Evolutionary conservation across 768 basidiomycete species (phyloP), one percentile per base, ranked within the genome.

Genomic region (Asterophora parasitica): DNA sequence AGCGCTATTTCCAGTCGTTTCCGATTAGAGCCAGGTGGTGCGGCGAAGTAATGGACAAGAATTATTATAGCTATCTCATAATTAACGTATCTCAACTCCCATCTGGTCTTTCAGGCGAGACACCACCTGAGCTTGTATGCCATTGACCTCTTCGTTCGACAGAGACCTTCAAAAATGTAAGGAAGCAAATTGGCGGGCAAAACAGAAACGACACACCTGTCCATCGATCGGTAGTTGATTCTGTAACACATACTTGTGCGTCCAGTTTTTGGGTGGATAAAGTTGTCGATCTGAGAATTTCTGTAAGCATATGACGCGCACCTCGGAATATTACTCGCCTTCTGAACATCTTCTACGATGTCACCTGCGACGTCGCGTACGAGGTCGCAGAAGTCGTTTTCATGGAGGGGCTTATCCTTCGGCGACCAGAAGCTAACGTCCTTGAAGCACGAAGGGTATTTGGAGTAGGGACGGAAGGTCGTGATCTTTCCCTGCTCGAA

Each of bases 331-430:
- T 4, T 23, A 62, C 79, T 58, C 57, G 89, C 96, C 72, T 84
- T 74, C 62, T 85, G 79, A 9, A 98, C 94, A 53, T 88, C 85
- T 65, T 98, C 95, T 0, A 87, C 92, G 51, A 95, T 57, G 61
- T 98, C 94, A 4, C 95, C 95, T 4, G 89, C 92, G 5, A 88
- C 79, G 56, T 96, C 94, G 44, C 96, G 75, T 11, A 99, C 89
- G 34, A 94, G 74, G 60, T 99, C 96, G 61, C 91, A 98, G 60
- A 97, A 89, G 65, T 99, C 96, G 61, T 98, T 97, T 55, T 97
- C 95, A 62, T 96, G 93, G 57, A 93, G 72, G 4, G 53, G 39
- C 30, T 46, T 53, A n/a, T 69, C 65, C 39, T 76, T 70, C 0
- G 83, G 79, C 17, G 85, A 60, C 96, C 96, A 99, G 71, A 98